Base-by-base conservation (phyloP, 805 yeast species). In the Candida sithepensis region DNA sequence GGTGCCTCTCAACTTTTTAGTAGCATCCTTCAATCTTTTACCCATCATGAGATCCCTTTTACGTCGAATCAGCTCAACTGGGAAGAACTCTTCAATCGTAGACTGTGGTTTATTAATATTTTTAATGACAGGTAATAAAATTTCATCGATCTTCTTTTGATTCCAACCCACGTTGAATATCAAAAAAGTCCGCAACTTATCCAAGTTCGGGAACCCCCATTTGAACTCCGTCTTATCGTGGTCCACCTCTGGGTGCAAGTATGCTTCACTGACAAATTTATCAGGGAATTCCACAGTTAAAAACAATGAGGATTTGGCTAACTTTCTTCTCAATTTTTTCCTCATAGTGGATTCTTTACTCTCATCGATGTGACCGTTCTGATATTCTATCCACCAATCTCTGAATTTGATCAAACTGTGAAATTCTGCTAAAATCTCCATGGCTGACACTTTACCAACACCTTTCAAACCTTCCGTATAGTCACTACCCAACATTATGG, bases 401-500 rank as follows among this genome's bases (percentile, higher is more conserved):
- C 67, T 75, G 71, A 72, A 78, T 59, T 30, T 59, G 9, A 58
- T 51, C 36, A 79, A 47, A 23, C 53, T 50, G 1, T 78, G 81
- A 67, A 92, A 94, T 56, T 91, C 96, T 0, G 96, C 96, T 32
- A 94, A 58, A 18, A 94, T 78, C 64, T 94, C 97, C 80, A 89
- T 80, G 0, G 96, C 94, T 18, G 84, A 75, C 1, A 94, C 98
- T 0, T 97, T 97, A 1, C 99, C 99, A 50, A 94, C 77, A 2
- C 98, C 96, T 48, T 87, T 84, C 32, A 94, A 67, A 0, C 99
- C 99, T 45, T 84, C 88, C 0, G 99, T 91, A 63, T 94, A 94
- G 68, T 94, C 99, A 65, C 97, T 88, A 0, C 99, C 99, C 19
- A 94, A 67, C 22, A 94, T 66, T 42, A 83, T 74, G 0, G 97